Base-by-base conservation (phyloP, 2,329 filamentous ascomycete genomes). In the Ophiostoma piceae region DNA sequence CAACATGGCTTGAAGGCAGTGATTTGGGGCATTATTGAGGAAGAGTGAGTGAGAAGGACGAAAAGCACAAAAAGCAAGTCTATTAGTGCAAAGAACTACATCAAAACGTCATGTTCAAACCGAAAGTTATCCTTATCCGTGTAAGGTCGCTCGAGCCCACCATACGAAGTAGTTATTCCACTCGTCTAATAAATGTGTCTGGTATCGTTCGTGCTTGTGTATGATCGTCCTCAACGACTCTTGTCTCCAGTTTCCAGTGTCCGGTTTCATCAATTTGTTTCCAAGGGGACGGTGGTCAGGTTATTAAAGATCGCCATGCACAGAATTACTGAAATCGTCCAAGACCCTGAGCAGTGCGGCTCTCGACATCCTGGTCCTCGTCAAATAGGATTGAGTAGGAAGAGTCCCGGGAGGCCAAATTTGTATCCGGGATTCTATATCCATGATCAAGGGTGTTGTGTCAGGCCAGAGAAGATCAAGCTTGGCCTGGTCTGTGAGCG, bases 191-290 rank as follows among this genome's bases (percentile, higher is more conserved):
- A 9, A 62, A 32, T 26, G 8, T 62, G 26, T 62, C 26, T 32
- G 57, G 26, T 62, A 29, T 32, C 26, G 57, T 32, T 62, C 57
- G 26, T 62, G 57, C 26, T 62, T 3, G 26, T 62, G 54, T 60
- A 16, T 62, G 57, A 62, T 62, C 57, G 57, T 19, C 57, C 54
- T 60, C 7, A 14, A 60, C 47, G n/a, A 57, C n/a, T 32, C 26
- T 2, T 62, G 26, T 26, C 14, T 16, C 22, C 57, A 62, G 57
- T 26, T 7, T 7, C 22, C 57, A 62, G 57, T 5, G 26, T 16
- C 57, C 57, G 22, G 57, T 62, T 62, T 62, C 57, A 62, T 32
- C 57, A 62, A 32, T 29, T 62, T 26, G 22, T 62, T 62, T 62
- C 57, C 7, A 32, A 29, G 6, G 26, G 6, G 12, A 47, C 6